These are phyloP conservation scores for Neonothopanus nambi DNA, from an alignment of 1,284 basidiomycete genomes.

Conservation along the genomic window DNA sequence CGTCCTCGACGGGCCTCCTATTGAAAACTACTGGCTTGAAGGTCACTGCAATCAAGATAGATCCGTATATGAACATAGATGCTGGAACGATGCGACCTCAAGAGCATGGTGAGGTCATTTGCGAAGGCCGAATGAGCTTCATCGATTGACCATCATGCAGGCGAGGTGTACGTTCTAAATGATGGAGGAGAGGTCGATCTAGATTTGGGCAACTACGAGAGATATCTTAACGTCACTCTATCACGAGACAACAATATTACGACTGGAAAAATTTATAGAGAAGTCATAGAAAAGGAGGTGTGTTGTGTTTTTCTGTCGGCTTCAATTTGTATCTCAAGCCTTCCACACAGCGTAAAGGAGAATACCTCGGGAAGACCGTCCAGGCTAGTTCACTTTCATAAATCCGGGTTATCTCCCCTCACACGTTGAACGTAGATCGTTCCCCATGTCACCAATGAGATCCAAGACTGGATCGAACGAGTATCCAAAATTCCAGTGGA, in stretches of 20 bases:
- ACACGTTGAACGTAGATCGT: conserved; percentile 68
- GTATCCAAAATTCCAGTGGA: conserved; percentile 94
- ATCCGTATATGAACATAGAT: conserved; percentile 99
- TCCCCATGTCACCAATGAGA: conserved; percentile 94
- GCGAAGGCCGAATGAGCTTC: conserved; percentile 25
- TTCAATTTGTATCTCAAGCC: conserved; percentile 11
- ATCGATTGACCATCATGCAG: conserved; percentile 39
- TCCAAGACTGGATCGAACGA: conserved; percentile 98
- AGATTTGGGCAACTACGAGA: conserved; percentile 98
- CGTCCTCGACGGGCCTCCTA: conserved; percentile 95
- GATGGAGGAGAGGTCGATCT: conserved; percentile 99
- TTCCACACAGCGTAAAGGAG: conserved; percentile 76
- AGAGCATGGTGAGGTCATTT: conserved; percentile 80
- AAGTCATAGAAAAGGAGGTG: conserved; percentile 98
- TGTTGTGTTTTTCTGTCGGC: conserved; percentile 28
- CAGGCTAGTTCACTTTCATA: conserved; percentile 50
- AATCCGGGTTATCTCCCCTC: conserved; percentile 9
- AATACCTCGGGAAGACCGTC: conserved; percentile 98
- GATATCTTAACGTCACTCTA: conserved; percentile 94
- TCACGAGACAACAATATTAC: conserved; percentile 98
- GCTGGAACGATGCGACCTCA: conserved; percentile 99
- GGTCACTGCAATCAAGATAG: conserved; percentile 99
- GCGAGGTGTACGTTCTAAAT: conserved; percentile 98
- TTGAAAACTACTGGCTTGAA: conserved; percentile 95
- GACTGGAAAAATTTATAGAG: conserved; percentile 96